Evolutionary conservation across 108 stramenopile genomes (phyloP).

Genomic region (Parmales sp.): DNA sequence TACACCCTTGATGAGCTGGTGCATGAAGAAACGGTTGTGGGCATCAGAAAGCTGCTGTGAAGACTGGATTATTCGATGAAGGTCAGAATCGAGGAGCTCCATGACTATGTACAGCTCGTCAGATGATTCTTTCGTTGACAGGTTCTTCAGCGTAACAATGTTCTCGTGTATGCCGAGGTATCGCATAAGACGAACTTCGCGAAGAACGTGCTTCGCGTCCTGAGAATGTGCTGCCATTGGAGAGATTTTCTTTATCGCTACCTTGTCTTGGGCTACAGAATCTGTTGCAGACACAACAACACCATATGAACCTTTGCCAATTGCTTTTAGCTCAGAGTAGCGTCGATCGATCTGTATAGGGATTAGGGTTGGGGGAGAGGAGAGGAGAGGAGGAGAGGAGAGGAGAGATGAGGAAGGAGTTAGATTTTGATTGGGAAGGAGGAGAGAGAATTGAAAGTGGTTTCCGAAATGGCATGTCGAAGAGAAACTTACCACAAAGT

Average conservation of each 20-base stretch:
- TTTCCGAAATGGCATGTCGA: too few species aligned
- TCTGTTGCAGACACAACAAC: conserved; percentile 30
- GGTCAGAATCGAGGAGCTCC: conserved; percentile 58
- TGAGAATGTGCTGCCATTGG: conserved; percentile 37
- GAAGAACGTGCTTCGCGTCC: conserved; percentile 57
- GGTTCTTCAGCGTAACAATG: conserved; percentile 37
- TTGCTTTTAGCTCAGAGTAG: conserved; percentile 35
- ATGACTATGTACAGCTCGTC: conserved; percentile 62
- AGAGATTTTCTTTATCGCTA: conserved; percentile 56
- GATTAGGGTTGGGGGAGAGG: neutral
- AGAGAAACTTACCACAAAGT: neutral
- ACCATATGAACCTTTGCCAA: conserved; percentile 54
- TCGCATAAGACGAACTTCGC: conserved; percentile 55
- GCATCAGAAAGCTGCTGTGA: conserved; percentile 40
- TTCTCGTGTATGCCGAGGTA: conserved; percentile 47
- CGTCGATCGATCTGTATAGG: neutral
- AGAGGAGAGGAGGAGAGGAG: neutral
- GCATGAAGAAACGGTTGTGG: conserved; percentile 55
- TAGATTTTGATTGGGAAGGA: neutral
- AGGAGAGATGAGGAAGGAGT: neutral
- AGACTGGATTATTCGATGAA: conserved; percentile 42
- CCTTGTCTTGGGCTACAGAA: conserved; percentile 10
- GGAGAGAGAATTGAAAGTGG: neutral
- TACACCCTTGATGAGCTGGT: conserved; percentile 48
- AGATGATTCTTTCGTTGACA: conserved; percentile 8